Base-by-base conservation (phyloP, 129 eudicot genomes). In the Sambucus nigra region DNA sequence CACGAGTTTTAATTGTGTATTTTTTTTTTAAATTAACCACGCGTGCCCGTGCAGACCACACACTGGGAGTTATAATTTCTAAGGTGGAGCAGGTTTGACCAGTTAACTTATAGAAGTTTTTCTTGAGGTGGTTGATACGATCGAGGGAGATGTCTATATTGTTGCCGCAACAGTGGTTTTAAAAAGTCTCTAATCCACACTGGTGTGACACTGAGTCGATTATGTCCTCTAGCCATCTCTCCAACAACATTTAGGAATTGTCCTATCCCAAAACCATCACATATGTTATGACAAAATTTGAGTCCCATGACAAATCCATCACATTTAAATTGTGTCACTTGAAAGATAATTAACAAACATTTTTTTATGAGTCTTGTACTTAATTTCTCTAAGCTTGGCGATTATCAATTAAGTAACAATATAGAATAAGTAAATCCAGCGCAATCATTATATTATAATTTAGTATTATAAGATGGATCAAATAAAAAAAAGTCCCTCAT, bases 261-360 rank as follows among this genome's bases (percentile, higher is more conserved):
- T 0, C 82, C 92, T 8, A 85, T 77, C 18, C 92, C 92, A 6
- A 77, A 58, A 2, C 92, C 92, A 51, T 82, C 92, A 16, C 92
- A 82, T 22, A 82, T 73, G 18, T 72, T 60, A 18, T 82, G 92
- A 59, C 82, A 74, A 50, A 74, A 71, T 57, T 64, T 50, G 27
- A 82, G 69, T 23, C 92, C 92, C 69, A 82, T 71, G 19, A 71
- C 76, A 25, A 64, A 82, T 16, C 92, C 85, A 41, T 52, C 72
- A 23, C 77, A 78, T 54, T 57, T 54, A 21, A 80, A 82, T 54
- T 78, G 67, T 4, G 92, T 82, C 9, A 82, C 70, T 82, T 82
- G 72, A 44, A 20, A 58, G 10, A 6, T 14, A 2, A 50, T 0
- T 25, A n/a, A n/a, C n/a, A n/a, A n/a, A n/a, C n/a, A n/a, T n/a